A percentile compares a stretch with the other conserved stretches of the same genome.
Evolutionary conservation across 2,329 filamentous ascomycete genomes (phyloP).

Genomic region (Fusarium redolens): DNA sequence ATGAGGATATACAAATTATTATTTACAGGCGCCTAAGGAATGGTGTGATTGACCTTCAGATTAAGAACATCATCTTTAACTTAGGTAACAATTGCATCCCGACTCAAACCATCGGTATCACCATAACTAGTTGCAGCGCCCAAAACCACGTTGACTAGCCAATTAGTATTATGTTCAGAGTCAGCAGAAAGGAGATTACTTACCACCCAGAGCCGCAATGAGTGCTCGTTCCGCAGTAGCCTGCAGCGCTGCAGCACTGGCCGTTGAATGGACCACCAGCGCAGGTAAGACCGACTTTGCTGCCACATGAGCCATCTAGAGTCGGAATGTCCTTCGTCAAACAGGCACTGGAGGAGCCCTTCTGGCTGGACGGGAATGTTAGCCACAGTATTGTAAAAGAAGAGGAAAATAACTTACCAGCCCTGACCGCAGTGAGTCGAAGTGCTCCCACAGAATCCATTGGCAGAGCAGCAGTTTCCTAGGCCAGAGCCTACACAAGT

Average conservation of each 20-base stretch:
- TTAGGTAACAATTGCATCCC: no score
- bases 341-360: neutral
- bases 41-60: neutral
- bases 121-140: neutral
- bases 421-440: conserved; percentile 11
- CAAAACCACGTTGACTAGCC: neutral
- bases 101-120: neutral
- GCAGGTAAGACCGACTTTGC: conserved; percentile 6
- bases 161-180: neutral
- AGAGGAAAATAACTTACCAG: neutral
- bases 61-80: no score
- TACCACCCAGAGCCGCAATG: conserved; percentile 8
- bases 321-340: neutral
- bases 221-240: neutral
- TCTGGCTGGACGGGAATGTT: neutral
- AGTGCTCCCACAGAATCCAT: conserved; percentile 13
- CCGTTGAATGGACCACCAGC: conserved; percentile 14
- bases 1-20: neutral
- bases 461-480: conserved; percentile 9
- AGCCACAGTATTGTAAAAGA: neutral
- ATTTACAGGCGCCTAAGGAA: neutral
- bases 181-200: no score
- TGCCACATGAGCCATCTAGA: neutral
- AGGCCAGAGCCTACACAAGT: conserved; percentile 14
- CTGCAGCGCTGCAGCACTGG: conserved; percentile 5